Evolutionary conservation across 2,329 filamentous ascomycete genomes (phyloP).

Genomic region (Fusarium sp.): DNA sequence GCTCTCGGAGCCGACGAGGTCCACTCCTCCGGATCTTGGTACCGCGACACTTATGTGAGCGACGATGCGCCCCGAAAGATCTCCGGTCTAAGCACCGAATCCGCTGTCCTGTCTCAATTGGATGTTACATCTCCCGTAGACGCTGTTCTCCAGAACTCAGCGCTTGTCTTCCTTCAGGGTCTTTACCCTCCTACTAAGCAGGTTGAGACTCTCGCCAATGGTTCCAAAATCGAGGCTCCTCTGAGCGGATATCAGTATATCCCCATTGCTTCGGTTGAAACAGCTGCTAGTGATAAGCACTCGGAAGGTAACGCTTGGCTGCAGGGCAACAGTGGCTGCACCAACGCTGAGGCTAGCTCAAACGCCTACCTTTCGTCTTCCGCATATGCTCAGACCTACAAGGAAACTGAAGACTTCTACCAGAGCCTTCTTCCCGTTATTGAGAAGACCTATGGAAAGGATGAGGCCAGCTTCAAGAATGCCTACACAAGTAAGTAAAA

Average conservation of each 20-base stretch:
- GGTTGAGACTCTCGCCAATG: constrained; percentile 76
- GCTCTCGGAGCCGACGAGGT: constrained; percentile 83
- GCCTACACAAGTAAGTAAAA: constrained; percentile 68
- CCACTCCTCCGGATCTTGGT: constrained; percentile 78
- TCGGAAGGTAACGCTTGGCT: constrained; percentile 69
- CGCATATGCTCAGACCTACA: constrained; percentile 59
- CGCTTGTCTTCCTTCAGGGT: constrained; percentile 83
- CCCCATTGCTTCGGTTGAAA: constrained; percentile 72
- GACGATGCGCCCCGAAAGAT: constrained; percentile 70
- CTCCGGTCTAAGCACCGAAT: constrained; percentile 71
- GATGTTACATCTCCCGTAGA: constrained; percentile 78
- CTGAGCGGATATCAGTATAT: constrained; percentile 87
- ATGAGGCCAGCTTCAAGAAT: constrained; percentile 66
- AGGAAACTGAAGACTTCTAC: constrained; percentile 71
- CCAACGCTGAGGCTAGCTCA: constrained; percentile 65
- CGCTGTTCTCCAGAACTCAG: constrained; percentile 82
- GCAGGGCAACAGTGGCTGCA: constrained; percentile 68
- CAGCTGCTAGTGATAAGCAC: constrained; percentile 65
- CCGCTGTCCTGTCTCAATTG: constrained; percentile 77
- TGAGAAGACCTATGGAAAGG: constrained; percentile 61
- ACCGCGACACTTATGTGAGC: constrained; percentile 79
- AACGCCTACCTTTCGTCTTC: constrained; percentile 64
- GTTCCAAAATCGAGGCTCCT: constrained; percentile 72
- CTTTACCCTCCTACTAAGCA: constrained; percentile 82
- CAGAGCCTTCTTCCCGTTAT: constrained; percentile 64